Base-by-base conservation (phyloP, 2,329 filamentous ascomycete species). In the Didymella glomerata region DNA sequence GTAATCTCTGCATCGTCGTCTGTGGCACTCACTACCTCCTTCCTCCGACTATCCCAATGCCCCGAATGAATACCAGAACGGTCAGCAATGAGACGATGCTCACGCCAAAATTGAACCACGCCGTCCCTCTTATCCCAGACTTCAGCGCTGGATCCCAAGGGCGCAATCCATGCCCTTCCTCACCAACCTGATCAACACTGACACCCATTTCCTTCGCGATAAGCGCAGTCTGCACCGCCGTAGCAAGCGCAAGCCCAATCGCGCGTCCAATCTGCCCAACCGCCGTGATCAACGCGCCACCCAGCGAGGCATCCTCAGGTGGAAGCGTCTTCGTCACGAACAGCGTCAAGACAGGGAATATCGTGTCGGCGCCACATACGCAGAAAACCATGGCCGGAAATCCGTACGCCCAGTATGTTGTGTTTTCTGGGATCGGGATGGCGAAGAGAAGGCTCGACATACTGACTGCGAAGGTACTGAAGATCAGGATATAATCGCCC, bases 251-350 rank as follows among this genome's bases (percentile, higher is more conserved):
- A 1, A 91, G 78, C 1, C 86, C 84, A n/a, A 91, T 82, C 0
- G 88, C 84, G 7, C 88, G 80, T 0, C 88, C 88, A 30, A 90
- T 79, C 68, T 90, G 87, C 0, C 85, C 86, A 13, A 88, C 83
- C 0, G 88, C 83, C 59, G 90, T 90, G 69, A 91, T 85, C 9
- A 90, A 81, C 0, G 87, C 89, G 0, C 88, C 89, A 0, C 88
- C 88, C 0, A 91, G 74, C 1, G 87, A 86, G 68, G 91, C 88
- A 61, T 91, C 88, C 48, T 86, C 84, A 0, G 80, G 78, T 0
- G 88, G 85, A 0, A 91, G 79, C 0, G 84, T 80, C 60, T 86
- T 85, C 0, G 88, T 88, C 0, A 85, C 88, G 69, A 89, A 90
- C 0, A 91, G 80, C 0, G 86, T 87, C 18, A 91, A 77, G 4